phyloP scores from a whole-genome alignment of 108 stramenopile species.

The Skeletonema grethae region DNA sequence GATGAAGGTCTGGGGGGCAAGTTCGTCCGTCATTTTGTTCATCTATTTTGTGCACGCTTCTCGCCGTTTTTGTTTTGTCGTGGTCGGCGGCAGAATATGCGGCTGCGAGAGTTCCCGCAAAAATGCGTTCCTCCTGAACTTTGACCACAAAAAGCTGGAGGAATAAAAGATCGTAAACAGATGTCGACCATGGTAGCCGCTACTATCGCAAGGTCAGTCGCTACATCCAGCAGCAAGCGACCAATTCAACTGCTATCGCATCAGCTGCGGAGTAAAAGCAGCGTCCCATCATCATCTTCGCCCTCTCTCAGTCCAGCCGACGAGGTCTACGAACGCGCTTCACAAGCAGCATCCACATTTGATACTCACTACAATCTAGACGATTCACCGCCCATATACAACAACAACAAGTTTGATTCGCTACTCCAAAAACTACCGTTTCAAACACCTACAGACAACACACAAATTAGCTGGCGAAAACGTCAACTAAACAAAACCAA shows the following conservation, averaged over 20 bases:
- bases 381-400: background rate
- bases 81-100: too few species aligned
- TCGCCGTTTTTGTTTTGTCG: too few species aligned
- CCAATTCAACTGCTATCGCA: background rate
- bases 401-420: background rate
- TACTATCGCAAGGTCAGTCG: background rate
- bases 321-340: constrained; percentile 27
- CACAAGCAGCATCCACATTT: constrained; percentile 22
- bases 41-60: too few species aligned
- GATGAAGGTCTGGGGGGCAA: too few species aligned
- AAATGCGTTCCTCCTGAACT: too few species aligned
- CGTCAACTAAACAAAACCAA: constrained; percentile 30
- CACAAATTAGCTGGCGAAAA: background rate
- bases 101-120: too few species aligned
- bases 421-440: background rate
- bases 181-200: background rate
- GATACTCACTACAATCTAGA: constrained; percentile 18
- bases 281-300: constrained; percentile 11
- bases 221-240: background rate
- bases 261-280: constrained; percentile 14
- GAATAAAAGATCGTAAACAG: too few species aligned
- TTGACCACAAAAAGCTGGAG: too few species aligned
- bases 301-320: background rate
- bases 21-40: too few species aligned
- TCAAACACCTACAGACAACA: background rate